Conservation (phyloP, 2,329 filamentous ascomycete genomes). For the Zymoseptoria pseudotritici region DNA sequence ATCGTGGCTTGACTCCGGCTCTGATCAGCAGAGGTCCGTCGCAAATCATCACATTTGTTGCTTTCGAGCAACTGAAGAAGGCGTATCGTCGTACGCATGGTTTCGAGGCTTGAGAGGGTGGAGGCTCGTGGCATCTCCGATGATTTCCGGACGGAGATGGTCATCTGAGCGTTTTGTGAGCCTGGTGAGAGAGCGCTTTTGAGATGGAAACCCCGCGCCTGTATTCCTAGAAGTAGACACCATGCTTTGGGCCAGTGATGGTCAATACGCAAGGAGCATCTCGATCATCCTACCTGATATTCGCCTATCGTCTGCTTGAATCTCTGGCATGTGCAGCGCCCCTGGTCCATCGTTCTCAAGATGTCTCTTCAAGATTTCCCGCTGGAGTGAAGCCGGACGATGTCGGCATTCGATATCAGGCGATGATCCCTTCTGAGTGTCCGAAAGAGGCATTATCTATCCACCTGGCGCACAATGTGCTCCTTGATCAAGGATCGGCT, state of each 20-base stretch:
- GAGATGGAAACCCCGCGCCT: background rate
- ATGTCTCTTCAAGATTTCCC: too few species aligned
- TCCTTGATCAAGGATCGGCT: too few species aligned
- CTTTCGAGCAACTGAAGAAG: background rate
- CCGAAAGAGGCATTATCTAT: too few species aligned
- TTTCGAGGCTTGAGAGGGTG: background rate
- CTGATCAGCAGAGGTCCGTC: slow-evolving; percentile 20
- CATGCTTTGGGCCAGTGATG: background rate
- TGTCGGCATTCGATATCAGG: too few species aligned
- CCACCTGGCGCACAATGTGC: too few species aligned
- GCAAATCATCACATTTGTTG: slow-evolving; percentile 5
- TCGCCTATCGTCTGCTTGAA: too few species aligned
- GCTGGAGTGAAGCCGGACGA: too few species aligned
- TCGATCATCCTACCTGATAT: too few species aligned
- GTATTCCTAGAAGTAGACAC: background rate
- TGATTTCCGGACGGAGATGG: background rate
- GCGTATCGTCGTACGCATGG: background rate
- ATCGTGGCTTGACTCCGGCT: slow-evolving; percentile 17
- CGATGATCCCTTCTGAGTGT: too few species aligned
- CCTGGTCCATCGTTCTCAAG: too few species aligned
- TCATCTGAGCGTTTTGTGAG: background rate
- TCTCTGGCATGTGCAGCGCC: too few species aligned
- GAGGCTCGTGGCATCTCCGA: background rate
- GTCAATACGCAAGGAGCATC: background rate
- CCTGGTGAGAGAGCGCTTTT: background rate